Percentiles rank a stretch among this genome's conserved stretches.
These are phyloP conservation scores for Aspergillus olivimuriae DNA, from an alignment of 495 filamentous ascomycete species.

Conservation along the genomic window DNA sequence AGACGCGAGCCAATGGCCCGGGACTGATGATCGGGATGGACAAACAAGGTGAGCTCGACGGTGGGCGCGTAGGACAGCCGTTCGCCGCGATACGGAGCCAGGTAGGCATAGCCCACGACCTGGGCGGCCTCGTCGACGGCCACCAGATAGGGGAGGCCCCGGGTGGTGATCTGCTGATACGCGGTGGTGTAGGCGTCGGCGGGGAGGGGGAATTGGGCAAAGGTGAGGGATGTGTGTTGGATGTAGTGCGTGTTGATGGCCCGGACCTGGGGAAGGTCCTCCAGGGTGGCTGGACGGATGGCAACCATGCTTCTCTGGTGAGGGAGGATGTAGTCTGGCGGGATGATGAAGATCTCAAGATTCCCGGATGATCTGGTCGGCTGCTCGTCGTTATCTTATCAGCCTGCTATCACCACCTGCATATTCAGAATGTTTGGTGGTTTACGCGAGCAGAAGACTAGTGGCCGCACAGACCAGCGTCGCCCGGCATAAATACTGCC, in stretches of 20 bases:
- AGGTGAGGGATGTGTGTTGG: conserved; percentile 21
- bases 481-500: conserved; percentile 4
- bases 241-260: conserved; percentile 27
- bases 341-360: too few relatives aligned
- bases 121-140: conserved; percentile 10
- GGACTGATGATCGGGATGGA: conserved; percentile 18
- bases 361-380: too few relatives aligned
- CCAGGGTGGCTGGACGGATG: conserved; percentile 12
- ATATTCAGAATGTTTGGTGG: too few relatives aligned
- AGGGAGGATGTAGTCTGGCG: too few relatives aligned
- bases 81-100: conserved; percentile 19
- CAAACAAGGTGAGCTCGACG: conserved; percentile 24
- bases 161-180: conserved; percentile 10
- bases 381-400: too few relatives aligned
- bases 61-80: conserved; percentile 24
- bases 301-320: too few relatives aligned
- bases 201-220: conserved; percentile 16
- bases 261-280: conserved; percentile 20
- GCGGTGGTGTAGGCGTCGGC: conserved; percentile 12
- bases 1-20: conserved; percentile 15
- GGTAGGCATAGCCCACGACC: conserved; percentile 24
- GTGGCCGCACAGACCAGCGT: background rate
- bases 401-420: too few relatives aligned
- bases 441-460: too few relatives aligned
- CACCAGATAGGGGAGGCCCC: conserved; percentile 23